Evolutionary conservation across 805 yeast species (phyloP).

Genomic region (Lachancea dasiensis): DNA sequence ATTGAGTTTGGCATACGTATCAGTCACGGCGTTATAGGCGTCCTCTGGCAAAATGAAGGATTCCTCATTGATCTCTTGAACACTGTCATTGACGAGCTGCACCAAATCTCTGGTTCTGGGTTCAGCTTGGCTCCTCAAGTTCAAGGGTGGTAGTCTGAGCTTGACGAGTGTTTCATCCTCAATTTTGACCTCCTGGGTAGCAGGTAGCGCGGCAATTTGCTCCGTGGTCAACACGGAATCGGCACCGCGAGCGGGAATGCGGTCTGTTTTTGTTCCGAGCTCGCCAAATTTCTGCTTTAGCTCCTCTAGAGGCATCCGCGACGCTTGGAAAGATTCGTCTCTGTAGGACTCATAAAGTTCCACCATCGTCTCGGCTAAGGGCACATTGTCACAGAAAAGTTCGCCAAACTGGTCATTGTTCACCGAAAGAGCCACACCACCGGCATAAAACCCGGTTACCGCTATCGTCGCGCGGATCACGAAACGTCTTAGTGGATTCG

Average conservation of each 20-base stretch:
- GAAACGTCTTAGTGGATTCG: constrained; percentile 30
- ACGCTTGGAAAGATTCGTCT: constrained; percentile 15
- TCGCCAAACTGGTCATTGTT: constrained; percentile 57
- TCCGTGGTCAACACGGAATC: constrained; percentile 6
- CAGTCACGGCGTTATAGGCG: constrained; percentile 14
- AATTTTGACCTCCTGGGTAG: constrained; percentile 1
- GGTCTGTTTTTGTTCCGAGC: constrained; percentile 12
- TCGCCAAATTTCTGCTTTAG: constrained; percentile 23
- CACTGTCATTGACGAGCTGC: constrained; percentile 31
- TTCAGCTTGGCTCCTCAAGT: neutral
- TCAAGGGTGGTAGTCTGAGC: constrained; percentile 7
- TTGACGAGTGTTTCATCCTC: constrained; percentile 3
- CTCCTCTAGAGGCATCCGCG: constrained; percentile 20
- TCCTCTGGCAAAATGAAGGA: constrained; percentile 25
- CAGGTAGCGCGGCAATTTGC: constrained; percentile 3
- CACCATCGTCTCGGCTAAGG: constrained; percentile 52
- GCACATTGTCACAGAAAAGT: constrained; percentile 55
- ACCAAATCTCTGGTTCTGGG: constrained; percentile 8
- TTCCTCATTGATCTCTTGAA: constrained; percentile 34
- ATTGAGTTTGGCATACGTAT: constrained; percentile 14
- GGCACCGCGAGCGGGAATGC: constrained; percentile 11
- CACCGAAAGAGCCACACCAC: constrained; percentile 54
- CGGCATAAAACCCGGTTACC: constrained; percentile 42
- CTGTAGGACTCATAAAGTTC: constrained; percentile 41
- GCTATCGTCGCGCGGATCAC: constrained; percentile 30